A percentile compares a stretch with the other conserved stretches of the same genome.
Conservation (phyloP, 148 eudicot species). For the Simmondsia chinensis region DNA sequence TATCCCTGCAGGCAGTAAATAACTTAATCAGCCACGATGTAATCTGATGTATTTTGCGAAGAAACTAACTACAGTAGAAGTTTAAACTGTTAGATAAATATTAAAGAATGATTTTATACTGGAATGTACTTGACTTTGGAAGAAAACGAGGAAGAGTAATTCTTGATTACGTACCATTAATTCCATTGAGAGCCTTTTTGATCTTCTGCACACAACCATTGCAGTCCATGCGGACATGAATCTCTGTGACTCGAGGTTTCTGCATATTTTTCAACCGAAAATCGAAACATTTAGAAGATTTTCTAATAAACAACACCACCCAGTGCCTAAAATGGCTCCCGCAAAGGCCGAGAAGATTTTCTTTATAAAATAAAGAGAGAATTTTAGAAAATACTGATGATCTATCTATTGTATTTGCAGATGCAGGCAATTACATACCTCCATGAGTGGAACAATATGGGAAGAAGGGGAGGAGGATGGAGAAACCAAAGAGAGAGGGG, state of each 20-base stretch:
- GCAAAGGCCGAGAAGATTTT: too few species aligned
- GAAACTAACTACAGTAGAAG: too few species aligned
- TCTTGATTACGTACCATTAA: slow-evolving; percentile 43
- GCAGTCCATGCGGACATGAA: slow-evolving; percentile 84
- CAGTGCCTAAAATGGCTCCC: too few species aligned
- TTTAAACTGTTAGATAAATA: too few species aligned
- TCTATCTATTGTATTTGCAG: neutral
- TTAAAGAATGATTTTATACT: too few species aligned
- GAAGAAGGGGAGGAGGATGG: slow-evolving; percentile 15
- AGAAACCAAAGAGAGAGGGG: slow-evolving; percentile 8
- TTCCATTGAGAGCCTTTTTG: slow-evolving; percentile 76
- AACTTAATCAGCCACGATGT: neutral
- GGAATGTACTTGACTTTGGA: too few species aligned
- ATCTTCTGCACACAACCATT: slow-evolving; percentile 94
- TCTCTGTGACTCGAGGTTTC: slow-evolving; percentile 76
- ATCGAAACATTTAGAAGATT: slow-evolving; percentile 8
- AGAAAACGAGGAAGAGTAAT: neutral
- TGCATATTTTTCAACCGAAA: slow-evolving; percentile 31
- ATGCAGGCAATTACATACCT: slow-evolving; percentile 30
- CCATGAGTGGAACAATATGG: slow-evolving; percentile 41
- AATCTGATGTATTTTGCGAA: neutral
- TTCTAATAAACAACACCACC: too few species aligned
- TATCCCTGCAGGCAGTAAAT: slow-evolving; percentile 49
- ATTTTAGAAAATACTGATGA: neutral
- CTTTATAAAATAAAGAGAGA: neutral